These are phyloP conservation scores for Eucalyptus cladocalyx DNA, from an alignment of 345 rosid genomes.

Conservation along the genomic window DNA sequence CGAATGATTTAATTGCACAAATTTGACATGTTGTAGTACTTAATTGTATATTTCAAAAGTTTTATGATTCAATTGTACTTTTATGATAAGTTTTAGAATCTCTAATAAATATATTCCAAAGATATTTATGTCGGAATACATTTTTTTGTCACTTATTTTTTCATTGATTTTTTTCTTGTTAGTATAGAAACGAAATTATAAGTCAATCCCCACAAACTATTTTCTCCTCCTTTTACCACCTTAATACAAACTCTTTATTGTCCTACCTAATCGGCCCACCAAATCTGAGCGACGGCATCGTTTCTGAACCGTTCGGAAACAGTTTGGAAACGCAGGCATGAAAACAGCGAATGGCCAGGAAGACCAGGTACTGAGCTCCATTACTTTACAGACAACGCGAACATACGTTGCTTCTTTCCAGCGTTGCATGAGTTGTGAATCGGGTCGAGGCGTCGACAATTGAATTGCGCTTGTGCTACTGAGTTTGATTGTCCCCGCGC, in stretches of 20 bases:
- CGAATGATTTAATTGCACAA: too few relatives aligned
- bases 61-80: too few relatives aligned
- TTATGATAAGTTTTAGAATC: too few relatives aligned
- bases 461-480: too few relatives aligned
- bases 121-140: neutral
- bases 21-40: too few relatives aligned
- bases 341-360: neutral
- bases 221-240: neutral
- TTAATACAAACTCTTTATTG: neutral
- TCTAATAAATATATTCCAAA: too few relatives aligned
- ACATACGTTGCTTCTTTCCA: too few relatives aligned
- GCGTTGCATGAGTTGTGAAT: too few relatives aligned
- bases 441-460: too few relatives aligned
- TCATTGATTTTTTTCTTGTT: neutral
- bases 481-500: too few relatives aligned
- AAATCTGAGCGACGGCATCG: neutral
- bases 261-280: neutral
- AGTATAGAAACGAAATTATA: neutral
- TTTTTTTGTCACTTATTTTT: neutral
- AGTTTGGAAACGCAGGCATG: too few relatives aligned
- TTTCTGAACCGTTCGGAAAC: neutral
- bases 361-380: neutral
- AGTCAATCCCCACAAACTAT: neutral
- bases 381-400: neutral
- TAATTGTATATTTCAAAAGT: too few relatives aligned